Base-by-base conservation (phyloP, 495 filamentous ascomycete species). In the Aspergillus campestris region DNA sequence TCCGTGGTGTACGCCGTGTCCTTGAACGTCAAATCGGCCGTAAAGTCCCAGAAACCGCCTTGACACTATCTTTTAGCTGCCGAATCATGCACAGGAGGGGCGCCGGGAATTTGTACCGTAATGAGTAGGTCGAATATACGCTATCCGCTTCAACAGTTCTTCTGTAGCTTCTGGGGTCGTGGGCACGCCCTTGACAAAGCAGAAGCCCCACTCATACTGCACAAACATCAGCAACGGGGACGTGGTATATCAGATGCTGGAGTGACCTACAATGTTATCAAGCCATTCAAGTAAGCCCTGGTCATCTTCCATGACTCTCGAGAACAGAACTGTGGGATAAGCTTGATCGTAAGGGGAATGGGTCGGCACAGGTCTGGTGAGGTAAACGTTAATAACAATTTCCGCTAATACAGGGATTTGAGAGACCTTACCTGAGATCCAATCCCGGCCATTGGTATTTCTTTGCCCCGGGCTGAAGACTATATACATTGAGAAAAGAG, bases 11-110 rank as follows among this genome's bases (percentile, higher is more conserved):
- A 97, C n/a, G 91, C 91, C 5, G 84, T 94, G 57, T 97, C 91
- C 59, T 88, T 90, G 57, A 77, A 83, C 15, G 86, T 79, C 12
- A 95, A 75, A 59, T 95, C 86, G 29, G 90, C 80, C 1, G 83
- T 90, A 62, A 97, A 95, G 62, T 94, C 88, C 74, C 89, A 97
- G 67, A 96, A 95, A 24, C 85, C 89, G 50, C 84, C 80, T 83
- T 30, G 11, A 30, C 12, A 35, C 38, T n/a, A 3, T 28, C n/a
- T 15, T 36, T 56, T 12, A 57, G 38, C n/a, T 47, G 30, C 11
- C 33, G 7, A 15, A 31, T 33, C 6, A 47, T 29, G 34, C 38
- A 38, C 7, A 34, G 33, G 10, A 14, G 8, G 15, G 35, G 27
- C 24, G 8, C 18, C 18, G 18, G 18, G 18, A 31, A 28, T 37